Percentiles rank a stretch among this genome's conserved stretches.
These are phyloP conservation scores for Pestalotiopsis fici DNA, from an alignment of 2,329 filamentous ascomycete genomes.

Conservation along the genomic window DNA sequence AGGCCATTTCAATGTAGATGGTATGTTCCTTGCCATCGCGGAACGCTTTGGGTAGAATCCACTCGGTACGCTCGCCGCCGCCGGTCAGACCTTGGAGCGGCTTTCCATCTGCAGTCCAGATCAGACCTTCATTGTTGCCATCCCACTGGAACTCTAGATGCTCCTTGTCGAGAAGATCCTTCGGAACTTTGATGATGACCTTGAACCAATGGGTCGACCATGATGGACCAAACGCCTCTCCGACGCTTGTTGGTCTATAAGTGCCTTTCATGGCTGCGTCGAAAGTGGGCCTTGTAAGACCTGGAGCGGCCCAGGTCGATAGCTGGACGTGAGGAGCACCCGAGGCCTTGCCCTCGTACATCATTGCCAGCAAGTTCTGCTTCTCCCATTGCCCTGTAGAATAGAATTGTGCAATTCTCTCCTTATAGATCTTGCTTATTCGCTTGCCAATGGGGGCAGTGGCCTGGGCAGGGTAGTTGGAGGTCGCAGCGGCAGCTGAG, in stretches of 20 bases:
- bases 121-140: slow-evolving; percentile 87
- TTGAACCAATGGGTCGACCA: slow-evolving; percentile 99
- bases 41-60: slow-evolving; percentile 82
- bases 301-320: slow-evolving; percentile 81
- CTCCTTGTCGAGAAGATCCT: slow-evolving; percentile 71
- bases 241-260: slow-evolving; percentile 74
- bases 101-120: slow-evolving; percentile 89
- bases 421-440: slow-evolving; percentile 83
- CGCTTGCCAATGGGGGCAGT: slow-evolving; percentile 68
- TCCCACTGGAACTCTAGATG: slow-evolving; percentile 97
- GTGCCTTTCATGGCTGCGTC: slow-evolving; percentile 75
- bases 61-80: slow-evolving; percentile 84
- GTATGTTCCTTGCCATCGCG: slow-evolving; percentile 83
- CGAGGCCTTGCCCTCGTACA: slow-evolving; percentile 66
- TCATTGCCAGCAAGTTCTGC: slow-evolving; percentile 74
- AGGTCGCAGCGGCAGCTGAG: slow-evolving; percentile 27
- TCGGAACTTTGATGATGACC: slow-evolving; percentile 75
- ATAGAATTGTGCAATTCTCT: slow-evolving; percentile 81
- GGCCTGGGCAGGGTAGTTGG: slow-evolving; percentile 53
- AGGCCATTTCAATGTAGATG: slow-evolving; percentile 98
- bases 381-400: slow-evolving; percentile 75
- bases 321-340: slow-evolving; percentile 81
- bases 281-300: slow-evolving; percentile 80
- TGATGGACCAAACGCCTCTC: slow-evolving; percentile 83
- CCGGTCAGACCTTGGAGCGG: slow-evolving; percentile 92